phyloP scores from a whole-genome alignment of 441 rosid species.

The Populus trichocarpa region DNA sequence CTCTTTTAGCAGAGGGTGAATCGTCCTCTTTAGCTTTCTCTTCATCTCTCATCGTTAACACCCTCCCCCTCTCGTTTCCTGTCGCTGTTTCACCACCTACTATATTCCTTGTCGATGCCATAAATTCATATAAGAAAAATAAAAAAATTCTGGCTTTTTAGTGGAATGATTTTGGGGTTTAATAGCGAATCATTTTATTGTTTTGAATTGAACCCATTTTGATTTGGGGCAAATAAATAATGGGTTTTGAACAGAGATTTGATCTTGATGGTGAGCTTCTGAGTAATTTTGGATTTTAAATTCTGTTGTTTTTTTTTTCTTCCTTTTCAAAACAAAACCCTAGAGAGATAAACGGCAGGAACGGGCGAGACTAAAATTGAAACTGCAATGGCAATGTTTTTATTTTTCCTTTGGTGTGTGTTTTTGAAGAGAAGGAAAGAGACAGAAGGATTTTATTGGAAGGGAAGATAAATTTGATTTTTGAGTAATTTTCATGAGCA shows the following conservation, averaged over 20 bases:
- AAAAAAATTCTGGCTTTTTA: background rate
- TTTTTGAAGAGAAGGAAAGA: background rate
- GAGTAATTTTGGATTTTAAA: background rate
- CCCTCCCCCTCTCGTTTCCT: constrained; percentile 5
- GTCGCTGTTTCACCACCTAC: constrained; percentile 29
- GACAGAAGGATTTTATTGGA: background rate
- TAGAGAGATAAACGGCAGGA: background rate
- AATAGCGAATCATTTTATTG: background rate
- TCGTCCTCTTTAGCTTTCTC: constrained; percentile 55
- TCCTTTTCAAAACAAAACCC: background rate
- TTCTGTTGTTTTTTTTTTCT: background rate
- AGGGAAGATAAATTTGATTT: background rate
- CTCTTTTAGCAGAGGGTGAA: constrained; percentile 59
- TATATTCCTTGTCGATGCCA: constrained; percentile 42
- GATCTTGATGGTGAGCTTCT: background rate
- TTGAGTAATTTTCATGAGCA: background rate
- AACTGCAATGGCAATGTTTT: background rate
- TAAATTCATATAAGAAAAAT: background rate
- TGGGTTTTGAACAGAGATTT: background rate
- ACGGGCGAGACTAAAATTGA: too few species aligned
- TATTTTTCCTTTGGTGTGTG: background rate
- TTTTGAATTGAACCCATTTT: background rate
- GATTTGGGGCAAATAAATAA: background rate
- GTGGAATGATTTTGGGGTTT: background rate
- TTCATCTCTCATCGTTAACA: constrained; percentile 42